Evolutionary conservation across 495 filamentous ascomycete species (phyloP).

Genomic region (Penicillium waksmanii): DNA sequence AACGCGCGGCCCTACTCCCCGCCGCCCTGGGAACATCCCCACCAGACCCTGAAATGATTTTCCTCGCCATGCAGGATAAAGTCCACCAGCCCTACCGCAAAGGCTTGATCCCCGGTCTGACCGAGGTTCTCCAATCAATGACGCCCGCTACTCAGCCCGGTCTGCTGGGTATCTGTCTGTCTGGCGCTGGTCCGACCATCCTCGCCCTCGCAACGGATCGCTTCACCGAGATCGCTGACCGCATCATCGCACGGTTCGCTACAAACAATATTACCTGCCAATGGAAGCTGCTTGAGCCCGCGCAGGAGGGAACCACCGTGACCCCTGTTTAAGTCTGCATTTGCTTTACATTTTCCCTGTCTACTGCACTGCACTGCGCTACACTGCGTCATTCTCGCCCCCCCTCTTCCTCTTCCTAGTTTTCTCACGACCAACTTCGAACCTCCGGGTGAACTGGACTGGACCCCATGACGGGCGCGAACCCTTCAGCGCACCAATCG

Average conservation of each 20-base stretch:
- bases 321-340: slow-evolving; percentile 24
- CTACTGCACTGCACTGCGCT: not conserved
- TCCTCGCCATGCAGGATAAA: slow-evolving; percentile 96
- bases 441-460: not conserved
- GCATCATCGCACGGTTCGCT: slow-evolving; percentile 70
- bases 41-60: slow-evolving; percentile 91
- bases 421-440: too few species aligned
- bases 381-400: not conserved
- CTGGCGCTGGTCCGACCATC: slow-evolving; percentile 92
- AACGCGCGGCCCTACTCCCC: slow-evolving; percentile 85
- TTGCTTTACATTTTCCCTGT: too few species aligned
- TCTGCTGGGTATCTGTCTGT: slow-evolving; percentile 88
- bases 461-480: slow-evolving; percentile 7
- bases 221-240: slow-evolving; percentile 80
- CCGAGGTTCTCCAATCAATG: slow-evolving; percentile 85
- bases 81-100: slow-evolving; percentile 94
- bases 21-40: slow-evolving; percentile 83
- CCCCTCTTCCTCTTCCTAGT: too few species aligned
- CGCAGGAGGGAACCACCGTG: slow-evolving; percentile 78
- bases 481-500: slow-evolving; percentile 5
- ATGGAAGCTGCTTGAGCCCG: slow-evolving; percentile 88
- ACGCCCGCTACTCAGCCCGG: slow-evolving; percentile 83
- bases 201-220: slow-evolving; percentile 86
- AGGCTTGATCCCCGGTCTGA: slow-evolving; percentile 84
- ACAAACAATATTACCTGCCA: slow-evolving; percentile 73